These are phyloP conservation scores for Baudoinia panamericana DNA, from an alignment of 495 filamentous ascomycete species.

Conservation along the genomic window DNA sequence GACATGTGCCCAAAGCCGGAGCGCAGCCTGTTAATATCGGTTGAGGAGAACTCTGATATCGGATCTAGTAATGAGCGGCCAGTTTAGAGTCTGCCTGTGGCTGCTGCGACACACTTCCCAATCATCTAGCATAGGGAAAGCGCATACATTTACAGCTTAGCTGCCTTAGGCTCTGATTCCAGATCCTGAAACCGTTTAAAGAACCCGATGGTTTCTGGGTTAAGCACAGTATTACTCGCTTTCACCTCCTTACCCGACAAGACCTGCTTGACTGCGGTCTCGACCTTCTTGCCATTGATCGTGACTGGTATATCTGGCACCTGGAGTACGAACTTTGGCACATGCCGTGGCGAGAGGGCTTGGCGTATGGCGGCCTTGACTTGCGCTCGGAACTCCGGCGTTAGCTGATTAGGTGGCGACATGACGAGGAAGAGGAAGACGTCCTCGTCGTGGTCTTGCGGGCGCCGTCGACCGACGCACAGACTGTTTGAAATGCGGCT, in stretches of 20 bases:
- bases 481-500: slow-evolving; percentile 44
- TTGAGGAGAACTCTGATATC: no score
- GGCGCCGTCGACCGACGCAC: slow-evolving; percentile 64
- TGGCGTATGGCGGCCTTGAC: slow-evolving; percentile 48
- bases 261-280: slow-evolving; percentile 73
- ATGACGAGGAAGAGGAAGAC: slow-evolving; percentile 68
- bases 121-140: no score
- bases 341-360: slow-evolving; percentile 57
- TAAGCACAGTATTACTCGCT: slow-evolving; percentile 61
- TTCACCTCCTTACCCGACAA: slow-evolving; percentile 61
- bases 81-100: no score
- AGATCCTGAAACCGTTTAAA: slow-evolving; percentile 19
- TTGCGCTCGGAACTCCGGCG: slow-evolving; percentile 39
- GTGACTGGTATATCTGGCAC: slow-evolving; percentile 69
- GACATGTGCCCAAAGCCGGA: no score
- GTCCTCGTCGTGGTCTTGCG: slow-evolving; percentile 53
- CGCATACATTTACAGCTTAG: slow-evolving; percentile 18
- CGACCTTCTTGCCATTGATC: slow-evolving; percentile 76
- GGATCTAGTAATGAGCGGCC: no score
- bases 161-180: slow-evolving; percentile 16
- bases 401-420: slow-evolving; percentile 44
- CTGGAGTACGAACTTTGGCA: slow-evolving; percentile 64
- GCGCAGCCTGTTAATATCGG: no score
- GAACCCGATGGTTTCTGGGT: slow-evolving; percentile 31
- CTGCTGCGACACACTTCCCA: no score